phyloP scores from a whole-genome alignment of 2,329 filamentous ascomycete genomes.

The Fusarium humuli region DNA sequence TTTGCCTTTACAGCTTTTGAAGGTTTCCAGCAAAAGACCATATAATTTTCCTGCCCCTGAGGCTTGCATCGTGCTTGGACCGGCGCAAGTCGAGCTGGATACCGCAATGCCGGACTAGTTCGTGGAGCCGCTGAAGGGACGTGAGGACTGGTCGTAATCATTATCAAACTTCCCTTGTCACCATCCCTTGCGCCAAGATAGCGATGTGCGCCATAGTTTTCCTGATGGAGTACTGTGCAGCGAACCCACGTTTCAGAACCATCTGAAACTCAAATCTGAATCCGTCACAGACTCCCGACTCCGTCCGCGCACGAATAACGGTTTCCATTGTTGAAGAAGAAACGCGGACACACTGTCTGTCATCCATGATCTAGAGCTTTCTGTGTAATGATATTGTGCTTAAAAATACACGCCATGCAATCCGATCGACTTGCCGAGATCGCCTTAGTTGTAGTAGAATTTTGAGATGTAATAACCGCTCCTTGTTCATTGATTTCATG shows the following conservation, averaged over 20 bases:
- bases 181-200: constrained; percentile 4
- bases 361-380: neutral
- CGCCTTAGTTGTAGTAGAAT: neutral
- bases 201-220: constrained; percentile 20
- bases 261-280: constrained; percentile 33
- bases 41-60: constrained; percentile 22
- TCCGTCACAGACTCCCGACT: constrained; percentile 23
- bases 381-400: neutral
- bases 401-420: neutral
- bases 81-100: neutral
- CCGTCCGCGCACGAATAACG: neutral
- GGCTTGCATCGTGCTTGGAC: constrained; percentile 20
- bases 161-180: constrained; percentile 9
- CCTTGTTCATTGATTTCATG: neutral
- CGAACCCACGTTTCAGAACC: constrained; percentile 29
- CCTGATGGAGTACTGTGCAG: constrained; percentile 10
- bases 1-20: constrained; percentile 11
- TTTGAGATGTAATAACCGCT: neutral
- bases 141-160: constrained; percentile 12
- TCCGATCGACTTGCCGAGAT: neutral
- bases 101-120: neutral
- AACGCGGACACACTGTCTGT: neutral
- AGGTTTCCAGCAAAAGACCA: neutral
- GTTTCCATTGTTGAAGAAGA: neutral
- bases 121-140: constrained; percentile 11